Conservation (phyloP, 495 filamentous ascomycete genomes). For the Xylaria telfairii region DNA sequence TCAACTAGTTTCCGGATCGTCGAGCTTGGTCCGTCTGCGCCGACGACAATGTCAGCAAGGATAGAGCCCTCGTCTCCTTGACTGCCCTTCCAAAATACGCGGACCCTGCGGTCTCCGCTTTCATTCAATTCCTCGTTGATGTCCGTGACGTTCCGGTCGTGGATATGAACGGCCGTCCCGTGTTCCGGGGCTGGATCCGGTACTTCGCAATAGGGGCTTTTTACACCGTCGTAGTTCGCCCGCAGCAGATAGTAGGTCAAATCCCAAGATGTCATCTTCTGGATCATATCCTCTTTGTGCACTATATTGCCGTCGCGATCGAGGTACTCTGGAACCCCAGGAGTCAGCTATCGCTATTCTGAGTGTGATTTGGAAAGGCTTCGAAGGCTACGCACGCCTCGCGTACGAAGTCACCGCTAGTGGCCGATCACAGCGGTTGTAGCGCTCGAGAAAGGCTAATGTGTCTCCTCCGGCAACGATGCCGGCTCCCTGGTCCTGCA, state of each 20-base stretch:
- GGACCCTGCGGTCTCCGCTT: constrained; percentile 37
- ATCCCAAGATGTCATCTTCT: constrained; percentile 63
- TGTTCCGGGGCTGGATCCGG: constrained; percentile 41
- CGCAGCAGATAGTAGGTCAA: constrained; percentile 59
- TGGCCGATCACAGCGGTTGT: constrained; percentile 45
- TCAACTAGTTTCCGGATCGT: constrained; percentile 56
- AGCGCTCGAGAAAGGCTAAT: constrained; percentile 42
- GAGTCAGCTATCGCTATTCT: too few relatives aligned
- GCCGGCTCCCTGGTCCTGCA: constrained; percentile 63
- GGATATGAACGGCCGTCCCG: constrained; percentile 51
- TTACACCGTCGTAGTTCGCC: constrained; percentile 61
- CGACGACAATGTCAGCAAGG: constrained; percentile 57
- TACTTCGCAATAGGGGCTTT: constrained; percentile 53
- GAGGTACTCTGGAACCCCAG: too few relatives aligned
- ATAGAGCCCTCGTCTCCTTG: constrained; percentile 44
- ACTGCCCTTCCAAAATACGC: constrained; percentile 45
- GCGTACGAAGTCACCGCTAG: constrained; percentile 43
- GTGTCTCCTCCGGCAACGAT: constrained; percentile 54
- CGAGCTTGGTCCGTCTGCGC: constrained; percentile 63
- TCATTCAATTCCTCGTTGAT: constrained; percentile 40
- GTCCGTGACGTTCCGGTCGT: constrained; percentile 54
- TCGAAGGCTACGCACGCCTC: too few relatives aligned
- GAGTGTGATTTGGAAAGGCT: too few relatives aligned
- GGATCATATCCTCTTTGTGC: constrained; percentile 46
- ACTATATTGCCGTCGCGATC: constrained; percentile 50